Evolutionary conservation across 2,329 filamentous ascomycete genomes (phyloP).

Genomic region (Rhynchosporium agropyri): DNA sequence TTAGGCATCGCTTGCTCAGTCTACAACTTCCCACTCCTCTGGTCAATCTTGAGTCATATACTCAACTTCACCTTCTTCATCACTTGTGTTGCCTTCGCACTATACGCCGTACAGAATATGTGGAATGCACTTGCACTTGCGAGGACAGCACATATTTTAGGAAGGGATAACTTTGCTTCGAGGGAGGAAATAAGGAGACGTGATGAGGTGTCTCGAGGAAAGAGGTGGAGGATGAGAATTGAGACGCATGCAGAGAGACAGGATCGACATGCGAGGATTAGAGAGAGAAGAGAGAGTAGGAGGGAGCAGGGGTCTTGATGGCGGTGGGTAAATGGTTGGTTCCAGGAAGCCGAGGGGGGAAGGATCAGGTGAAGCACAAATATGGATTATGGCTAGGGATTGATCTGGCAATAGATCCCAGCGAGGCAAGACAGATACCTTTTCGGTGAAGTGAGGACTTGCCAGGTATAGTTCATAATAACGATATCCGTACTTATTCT

Average conservation of each 20-base stretch:
- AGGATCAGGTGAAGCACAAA: no score
- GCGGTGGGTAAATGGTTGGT: not conserved
- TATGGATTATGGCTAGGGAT: not conserved
- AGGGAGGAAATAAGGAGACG: not conserved
- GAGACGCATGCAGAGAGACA: not conserved
- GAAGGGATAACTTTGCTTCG: not conserved
- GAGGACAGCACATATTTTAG: not conserved
- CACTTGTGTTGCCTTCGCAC: not conserved
- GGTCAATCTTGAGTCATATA: not conserved
- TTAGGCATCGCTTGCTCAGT: not conserved
- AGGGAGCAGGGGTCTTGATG: not conserved
- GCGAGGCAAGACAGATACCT: no score
- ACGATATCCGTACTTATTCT: no score
- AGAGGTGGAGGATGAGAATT: not conserved
- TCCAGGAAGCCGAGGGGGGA: not conserved
- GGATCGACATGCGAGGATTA: not conserved
- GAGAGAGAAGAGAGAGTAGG: not conserved
- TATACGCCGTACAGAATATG: not conserved
- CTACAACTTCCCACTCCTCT: conserved; percentile 1
- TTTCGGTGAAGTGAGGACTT: no score
- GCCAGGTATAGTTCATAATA: no score
- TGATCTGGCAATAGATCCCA: no score
- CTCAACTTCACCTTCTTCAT: not conserved
- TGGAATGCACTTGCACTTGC: not conserved
- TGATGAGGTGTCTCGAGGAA: not conserved